Percentiles rank a stretch among this genome's conserved stretches.
phyloP scores from a whole-genome alignment of 1,284 basidiomycete genomes.

The Tylopilus sp. region DNA sequence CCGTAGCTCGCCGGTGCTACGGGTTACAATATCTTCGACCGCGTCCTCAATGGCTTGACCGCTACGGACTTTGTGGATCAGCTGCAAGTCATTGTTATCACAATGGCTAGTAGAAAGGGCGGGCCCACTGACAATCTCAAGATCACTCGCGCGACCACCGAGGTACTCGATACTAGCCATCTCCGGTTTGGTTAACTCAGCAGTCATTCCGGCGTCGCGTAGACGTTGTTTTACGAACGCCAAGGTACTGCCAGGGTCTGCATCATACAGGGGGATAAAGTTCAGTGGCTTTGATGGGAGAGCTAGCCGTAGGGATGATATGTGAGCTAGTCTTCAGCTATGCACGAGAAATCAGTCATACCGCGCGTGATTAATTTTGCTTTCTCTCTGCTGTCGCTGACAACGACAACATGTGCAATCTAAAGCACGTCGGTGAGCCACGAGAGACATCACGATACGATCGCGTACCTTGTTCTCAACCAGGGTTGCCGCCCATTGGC shows the following conservation, averaged over 20 bases:
- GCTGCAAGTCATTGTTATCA: constrained; percentile 37
- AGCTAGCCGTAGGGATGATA: constrained; percentile 42
- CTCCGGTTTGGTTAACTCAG: constrained; percentile 53
- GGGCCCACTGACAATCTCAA: constrained; percentile 62
- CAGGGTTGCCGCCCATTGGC: constrained; percentile 83
- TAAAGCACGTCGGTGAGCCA: constrained; percentile 20
- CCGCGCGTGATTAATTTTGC: constrained; percentile 81
- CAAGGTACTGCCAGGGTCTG: constrained; percentile 77
- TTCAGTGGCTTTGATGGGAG: constrained; percentile 85
- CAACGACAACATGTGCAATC: constrained; percentile 90
- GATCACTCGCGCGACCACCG: constrained; percentile 85
- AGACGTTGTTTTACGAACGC: constrained; percentile 82
- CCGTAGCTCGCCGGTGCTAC: constrained; percentile 78
- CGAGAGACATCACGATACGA: background rate
- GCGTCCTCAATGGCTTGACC: constrained; percentile 75
- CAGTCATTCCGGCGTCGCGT: constrained; percentile 50
- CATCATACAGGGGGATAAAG: constrained; percentile 77
- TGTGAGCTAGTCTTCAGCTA: background rate
- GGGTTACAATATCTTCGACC: constrained; percentile 83
- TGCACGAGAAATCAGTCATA: constrained; percentile 23
- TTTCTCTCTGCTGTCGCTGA: constrained; percentile 88
- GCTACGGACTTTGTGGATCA: constrained; percentile 82
- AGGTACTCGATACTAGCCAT: constrained; percentile 62
- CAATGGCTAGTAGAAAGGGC: background rate
- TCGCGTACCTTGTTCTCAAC: constrained; percentile 67